A percentile compares a stretch with the other conserved stretches of the same genome.
phyloP scores from a whole-genome alignment of 2,329 filamentous ascomycete genomes.

The Cryphonectria naterciae region DNA sequence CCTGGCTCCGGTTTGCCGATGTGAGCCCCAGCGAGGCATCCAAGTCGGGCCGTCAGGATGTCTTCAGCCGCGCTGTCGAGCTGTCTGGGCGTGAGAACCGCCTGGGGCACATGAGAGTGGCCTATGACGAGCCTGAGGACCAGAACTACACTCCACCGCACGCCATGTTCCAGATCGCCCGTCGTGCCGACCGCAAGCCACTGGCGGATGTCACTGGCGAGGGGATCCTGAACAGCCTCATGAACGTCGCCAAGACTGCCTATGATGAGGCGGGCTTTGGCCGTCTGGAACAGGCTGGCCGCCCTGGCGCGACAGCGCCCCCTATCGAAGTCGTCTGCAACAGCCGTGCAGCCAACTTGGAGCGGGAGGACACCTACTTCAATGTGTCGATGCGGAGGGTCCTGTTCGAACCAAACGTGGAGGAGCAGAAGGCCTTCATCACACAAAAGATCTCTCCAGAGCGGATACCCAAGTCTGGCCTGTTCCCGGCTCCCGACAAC shows the following conservation, averaged over 20 bases:
- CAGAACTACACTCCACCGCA: constrained; percentile 71
- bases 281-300: constrained; percentile 78
- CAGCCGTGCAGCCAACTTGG: constrained; percentile 65
- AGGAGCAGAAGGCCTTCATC: constrained; percentile 76
- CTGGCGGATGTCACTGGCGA: constrained; percentile 72
- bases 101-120: constrained; percentile 67
- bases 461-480: constrained; percentile 63
- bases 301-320: constrained; percentile 80
- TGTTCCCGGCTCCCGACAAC: constrained; percentile 79
- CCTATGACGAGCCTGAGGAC: constrained; percentile 70
- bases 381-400: constrained; percentile 74
- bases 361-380: constrained; percentile 78
- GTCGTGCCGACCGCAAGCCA: constrained; percentile 67
- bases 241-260: constrained; percentile 73
- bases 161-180: constrained; percentile 79
- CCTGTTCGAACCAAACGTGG: constrained; percentile 67
- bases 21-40: constrained; percentile 74
- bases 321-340: constrained; percentile 81
- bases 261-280: constrained; percentile 74
- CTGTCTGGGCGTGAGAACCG: constrained; percentile 59
- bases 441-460: constrained; percentile 69
- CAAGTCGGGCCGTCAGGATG: constrained; percentile 66
- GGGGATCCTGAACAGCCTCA: constrained; percentile 72
- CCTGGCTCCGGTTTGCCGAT: constrained; percentile 88
- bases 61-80: constrained; percentile 75